Percentiles rank a stretch among this genome's conserved stretches.
phyloP scores from a whole-genome alignment of 2,329 filamentous ascomycete species.

The Calonectria fujianensis region DNA sequence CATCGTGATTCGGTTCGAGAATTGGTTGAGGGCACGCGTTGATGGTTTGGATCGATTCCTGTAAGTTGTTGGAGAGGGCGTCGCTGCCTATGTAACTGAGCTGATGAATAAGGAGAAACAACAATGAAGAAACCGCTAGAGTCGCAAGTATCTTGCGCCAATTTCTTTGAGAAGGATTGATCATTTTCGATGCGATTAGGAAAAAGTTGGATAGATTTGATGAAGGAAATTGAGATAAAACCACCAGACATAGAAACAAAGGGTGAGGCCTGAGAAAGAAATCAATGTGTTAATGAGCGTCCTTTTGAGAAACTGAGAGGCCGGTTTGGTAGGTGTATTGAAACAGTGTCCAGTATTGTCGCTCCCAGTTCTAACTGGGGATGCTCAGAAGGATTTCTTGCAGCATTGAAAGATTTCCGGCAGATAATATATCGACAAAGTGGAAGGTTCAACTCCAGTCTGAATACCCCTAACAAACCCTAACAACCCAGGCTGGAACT shows the following conservation, averaged over 20 bases:
- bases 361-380: too few species aligned
- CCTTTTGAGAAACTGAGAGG: too few species aligned
- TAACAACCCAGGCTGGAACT: too few species aligned
- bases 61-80: neutral
- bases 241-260: neutral
- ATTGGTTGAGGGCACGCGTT: neutral
- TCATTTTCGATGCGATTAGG: neutral
- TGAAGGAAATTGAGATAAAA: neutral
- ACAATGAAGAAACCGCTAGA: neutral
- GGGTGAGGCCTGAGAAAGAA: too few species aligned
- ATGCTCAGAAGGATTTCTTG: too few species aligned
- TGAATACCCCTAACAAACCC: neutral
- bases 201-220: neutral
- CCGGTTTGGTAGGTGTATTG: too few species aligned
- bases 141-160: neutral
- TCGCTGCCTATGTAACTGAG: neutral
- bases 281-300: too few species aligned
- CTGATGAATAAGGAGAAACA: neutral
- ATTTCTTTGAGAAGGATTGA: neutral
- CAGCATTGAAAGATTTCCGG: too few species aligned
- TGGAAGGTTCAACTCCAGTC: neutral
- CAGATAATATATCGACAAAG: neutral
- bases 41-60: neutral
- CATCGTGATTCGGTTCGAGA: neutral
- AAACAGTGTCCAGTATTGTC: too few species aligned